phyloP scores from a whole-genome alignment of 2,329 filamentous ascomycete genomes.

The Xylaria sp. region DNA sequence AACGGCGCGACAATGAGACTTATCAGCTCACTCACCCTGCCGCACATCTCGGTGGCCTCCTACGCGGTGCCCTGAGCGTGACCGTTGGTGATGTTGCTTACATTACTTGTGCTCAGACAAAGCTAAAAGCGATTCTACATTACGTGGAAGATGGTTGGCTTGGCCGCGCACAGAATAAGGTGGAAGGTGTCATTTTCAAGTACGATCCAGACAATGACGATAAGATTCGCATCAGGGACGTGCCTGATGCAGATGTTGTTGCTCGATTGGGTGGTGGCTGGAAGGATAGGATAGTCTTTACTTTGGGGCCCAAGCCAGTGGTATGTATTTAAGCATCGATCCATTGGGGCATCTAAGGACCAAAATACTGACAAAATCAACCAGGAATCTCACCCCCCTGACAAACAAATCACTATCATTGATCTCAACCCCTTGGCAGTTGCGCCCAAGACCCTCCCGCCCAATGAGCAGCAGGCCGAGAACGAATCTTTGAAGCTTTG shows the following conservation, averaged over 20 bases:
- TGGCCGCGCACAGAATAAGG: constrained; percentile 88
- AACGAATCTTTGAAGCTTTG: constrained; percentile 93
- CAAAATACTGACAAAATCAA: constrained; percentile 25
- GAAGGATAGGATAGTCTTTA: constrained; percentile 76
- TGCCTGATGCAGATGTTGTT: constrained; percentile 85
- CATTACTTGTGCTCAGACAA: constrained; percentile 88
- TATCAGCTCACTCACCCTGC: constrained; percentile 95
- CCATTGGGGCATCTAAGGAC: background rate
- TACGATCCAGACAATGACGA: constrained; percentile 90
- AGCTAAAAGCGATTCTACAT: constrained; percentile 89
- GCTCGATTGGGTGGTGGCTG: constrained; percentile 86
- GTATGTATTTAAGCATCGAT: constrained; percentile 60
- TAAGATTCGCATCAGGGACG: constrained; percentile 83
- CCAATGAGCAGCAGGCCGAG: constrained; percentile 79
- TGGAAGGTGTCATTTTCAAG: constrained; percentile 89
- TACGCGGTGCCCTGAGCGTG: constrained; percentile 88
- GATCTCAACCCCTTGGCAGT: constrained; percentile 88
- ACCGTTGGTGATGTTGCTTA: constrained; percentile 91
- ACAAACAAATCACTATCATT: constrained; percentile 80
- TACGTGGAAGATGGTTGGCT: constrained; percentile 97
- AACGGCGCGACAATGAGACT: constrained; percentile 83
- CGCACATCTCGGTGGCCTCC: constrained; percentile 88
- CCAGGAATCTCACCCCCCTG: constrained; percentile 60
- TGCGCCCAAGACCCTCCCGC: constrained; percentile 81
- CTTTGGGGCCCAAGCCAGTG: constrained; percentile 67